These are phyloP conservation scores for Globisporangium nagaii DNA, from an alignment of 352 stramenopile genomes.

Conservation along the genomic window DNA sequence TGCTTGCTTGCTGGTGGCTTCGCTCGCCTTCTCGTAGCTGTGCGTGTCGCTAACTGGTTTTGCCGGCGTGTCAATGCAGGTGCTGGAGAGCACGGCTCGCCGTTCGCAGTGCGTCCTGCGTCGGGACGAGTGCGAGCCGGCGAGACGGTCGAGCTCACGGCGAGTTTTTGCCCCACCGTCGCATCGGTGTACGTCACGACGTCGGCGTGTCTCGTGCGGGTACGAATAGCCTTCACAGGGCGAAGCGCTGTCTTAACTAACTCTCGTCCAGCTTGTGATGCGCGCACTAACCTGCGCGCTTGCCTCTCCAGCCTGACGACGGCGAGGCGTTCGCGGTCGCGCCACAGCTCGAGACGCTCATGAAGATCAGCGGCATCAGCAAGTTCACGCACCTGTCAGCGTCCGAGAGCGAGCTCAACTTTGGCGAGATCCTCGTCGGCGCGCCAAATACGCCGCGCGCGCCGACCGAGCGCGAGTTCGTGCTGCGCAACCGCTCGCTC, in stretches of 20 bases:
- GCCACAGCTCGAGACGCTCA: constrained; percentile 31
- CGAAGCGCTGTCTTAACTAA: too few species aligned
- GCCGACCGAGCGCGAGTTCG: constrained; percentile 73
- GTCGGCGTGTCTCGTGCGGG: constrained; percentile 49
- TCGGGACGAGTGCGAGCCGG: constrained; percentile 63
- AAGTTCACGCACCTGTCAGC: constrained; percentile 88
- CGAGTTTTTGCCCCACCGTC: constrained; percentile 58
- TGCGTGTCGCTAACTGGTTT: not conserved
- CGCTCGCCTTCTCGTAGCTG: too few species aligned
- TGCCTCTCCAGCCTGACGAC: constrained; percentile 19
- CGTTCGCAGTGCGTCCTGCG: constrained; percentile 77
- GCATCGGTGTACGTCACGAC: constrained; percentile 87
- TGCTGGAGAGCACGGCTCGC: constrained; percentile 49
- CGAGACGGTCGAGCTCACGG: constrained; percentile 55
- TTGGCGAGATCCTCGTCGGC: constrained; percentile 81
- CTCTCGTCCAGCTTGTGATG: too few species aligned
- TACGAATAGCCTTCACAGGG: too few species aligned
- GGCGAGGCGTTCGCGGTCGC: constrained; percentile 15
- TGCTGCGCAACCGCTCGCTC: constrained; percentile 87
- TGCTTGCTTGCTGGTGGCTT: too few species aligned
- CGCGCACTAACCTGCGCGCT: too few species aligned
- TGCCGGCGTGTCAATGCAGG: too few species aligned
- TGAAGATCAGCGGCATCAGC: constrained; percentile 86
- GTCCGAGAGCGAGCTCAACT: constrained; percentile 77
- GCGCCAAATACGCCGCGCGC: constrained; percentile 28